Conservation (phyloP, 495 filamentous ascomycete genomes). For the Acidomyces sp. region DNA sequence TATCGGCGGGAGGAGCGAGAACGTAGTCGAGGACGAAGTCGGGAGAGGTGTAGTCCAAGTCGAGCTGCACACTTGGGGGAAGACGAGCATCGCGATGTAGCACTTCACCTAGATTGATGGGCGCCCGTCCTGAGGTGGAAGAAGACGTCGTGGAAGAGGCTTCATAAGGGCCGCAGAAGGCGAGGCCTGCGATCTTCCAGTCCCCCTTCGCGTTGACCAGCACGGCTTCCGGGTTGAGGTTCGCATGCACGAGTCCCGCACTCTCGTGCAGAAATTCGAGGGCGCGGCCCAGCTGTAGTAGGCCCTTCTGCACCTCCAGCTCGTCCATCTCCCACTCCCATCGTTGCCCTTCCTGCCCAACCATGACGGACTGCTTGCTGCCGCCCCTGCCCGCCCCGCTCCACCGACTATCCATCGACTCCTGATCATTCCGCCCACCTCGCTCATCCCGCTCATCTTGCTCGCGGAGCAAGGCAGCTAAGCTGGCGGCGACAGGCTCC, state of each 20-base stretch:
- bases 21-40: constrained; percentile 86
- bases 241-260: constrained; percentile 83
- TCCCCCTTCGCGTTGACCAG: constrained; percentile 92
- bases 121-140: constrained; percentile 53
- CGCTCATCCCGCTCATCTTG: constrained; percentile 78
- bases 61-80: constrained; percentile 70
- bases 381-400: too few species aligned
- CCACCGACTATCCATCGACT: too few species aligned
- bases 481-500: constrained; percentile 72
- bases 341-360: constrained; percentile 59
- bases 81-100: constrained; percentile 74
- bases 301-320: constrained; percentile 90
- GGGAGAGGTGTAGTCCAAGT: constrained; percentile 84
- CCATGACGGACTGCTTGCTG: constrained; percentile 62
- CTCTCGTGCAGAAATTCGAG: constrained; percentile 95
- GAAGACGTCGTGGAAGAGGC: constrained; percentile 54
- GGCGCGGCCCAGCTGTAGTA: constrained; percentile 85
- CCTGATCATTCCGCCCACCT: too few species aligned
- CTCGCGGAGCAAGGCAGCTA: constrained; percentile 70
- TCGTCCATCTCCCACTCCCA: constrained; percentile 92
- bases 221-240: constrained; percentile 89
- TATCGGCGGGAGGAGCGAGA: constrained; percentile 64
- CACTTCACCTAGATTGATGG: constrained; percentile 70
- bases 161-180: constrained; percentile 73
- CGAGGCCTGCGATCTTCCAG: constrained; percentile 91